These are phyloP conservation scores for Alnus glutinosa DNA, from an alignment of 306 rosid species.

Conservation along the genomic window DNA sequence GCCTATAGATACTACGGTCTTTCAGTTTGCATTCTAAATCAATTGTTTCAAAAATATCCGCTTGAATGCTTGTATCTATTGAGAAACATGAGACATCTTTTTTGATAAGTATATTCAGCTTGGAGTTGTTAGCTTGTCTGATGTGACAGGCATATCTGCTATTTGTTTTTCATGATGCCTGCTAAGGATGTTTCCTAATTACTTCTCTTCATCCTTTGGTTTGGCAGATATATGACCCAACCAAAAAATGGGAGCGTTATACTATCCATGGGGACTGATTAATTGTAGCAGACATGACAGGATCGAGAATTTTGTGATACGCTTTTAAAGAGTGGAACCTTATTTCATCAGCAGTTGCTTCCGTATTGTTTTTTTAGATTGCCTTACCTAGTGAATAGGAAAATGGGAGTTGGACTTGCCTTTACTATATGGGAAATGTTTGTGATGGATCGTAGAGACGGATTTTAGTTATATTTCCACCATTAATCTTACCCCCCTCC, in stretches of 20 bases:
- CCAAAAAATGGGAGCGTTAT: constrained; percentile 71
- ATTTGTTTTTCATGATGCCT: neutral
- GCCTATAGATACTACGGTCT: neutral
- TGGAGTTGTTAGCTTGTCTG: neutral
- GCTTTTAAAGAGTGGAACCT: neutral
- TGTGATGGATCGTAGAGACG: neutral
- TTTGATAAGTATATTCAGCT: neutral
- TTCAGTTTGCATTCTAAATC: neutral
- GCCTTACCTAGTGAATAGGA: neutral
- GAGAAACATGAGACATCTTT: neutral
- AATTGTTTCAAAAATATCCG: neutral
- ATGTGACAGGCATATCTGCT: neutral
- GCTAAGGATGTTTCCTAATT: neutral
- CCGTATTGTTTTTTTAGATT: neutral
- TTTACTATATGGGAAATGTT: neutral
- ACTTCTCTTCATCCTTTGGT: neutral
- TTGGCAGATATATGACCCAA: constrained; percentile 60
- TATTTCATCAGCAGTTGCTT: neutral
- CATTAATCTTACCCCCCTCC: neutral
- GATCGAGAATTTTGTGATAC: neutral
- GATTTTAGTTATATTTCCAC: neutral
- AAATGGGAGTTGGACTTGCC: neutral
- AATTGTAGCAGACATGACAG: neutral
- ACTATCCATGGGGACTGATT: constrained; percentile 72
- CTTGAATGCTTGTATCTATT: neutral